phyloP scores from a whole-genome alignment of 192 early-diverging fungal genomes.

The Nowakowskiella sp. region DNA sequence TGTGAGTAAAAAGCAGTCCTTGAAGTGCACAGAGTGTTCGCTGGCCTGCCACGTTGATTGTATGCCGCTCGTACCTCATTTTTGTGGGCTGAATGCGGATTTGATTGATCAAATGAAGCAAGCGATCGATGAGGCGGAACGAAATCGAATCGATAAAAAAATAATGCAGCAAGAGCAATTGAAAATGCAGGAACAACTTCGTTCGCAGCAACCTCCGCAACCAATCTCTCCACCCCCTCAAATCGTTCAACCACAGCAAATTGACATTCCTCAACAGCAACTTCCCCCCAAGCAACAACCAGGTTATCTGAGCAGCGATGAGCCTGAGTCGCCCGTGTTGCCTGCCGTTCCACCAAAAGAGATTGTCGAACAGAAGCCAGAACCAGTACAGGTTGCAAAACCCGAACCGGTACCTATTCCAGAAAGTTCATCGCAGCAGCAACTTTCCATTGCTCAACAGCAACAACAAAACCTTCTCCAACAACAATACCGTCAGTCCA shows the following conservation, averaged over 20 bases:
- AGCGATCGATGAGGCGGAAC: slow-evolving; percentile 66
- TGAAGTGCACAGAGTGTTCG: slow-evolving; percentile 64
- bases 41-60: slow-evolving; percentile 77
- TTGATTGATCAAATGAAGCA: slow-evolving; percentile 79
- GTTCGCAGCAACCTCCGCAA: slow-evolving; percentile 27
- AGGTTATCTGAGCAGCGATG: background rate
- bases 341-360: background rate
- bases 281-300: slow-evolving; percentile 15
- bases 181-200: slow-evolving; percentile 18
- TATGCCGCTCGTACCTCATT: slow-evolving; percentile 76
- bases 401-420: background rate
- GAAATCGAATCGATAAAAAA: slow-evolving; percentile 42
- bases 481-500: background rate
- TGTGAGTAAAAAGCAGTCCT: slow-evolving; percentile 63
- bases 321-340: background rate
- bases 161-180: slow-evolving; percentile 17
- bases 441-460: background rate
- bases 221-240: slow-evolving; percentile 15
- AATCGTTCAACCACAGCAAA: slow-evolving; percentile 24
- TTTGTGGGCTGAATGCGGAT: slow-evolving; percentile 84
- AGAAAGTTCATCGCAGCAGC: background rate
- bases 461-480: background rate
- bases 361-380: background rate
- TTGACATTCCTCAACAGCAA: slow-evolving; percentile 1
- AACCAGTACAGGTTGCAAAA: background rate